Evolutionary conservation across 2,329 filamentous ascomycete species (phyloP).

Genomic region (Amauroascus verrucosus): DNA sequence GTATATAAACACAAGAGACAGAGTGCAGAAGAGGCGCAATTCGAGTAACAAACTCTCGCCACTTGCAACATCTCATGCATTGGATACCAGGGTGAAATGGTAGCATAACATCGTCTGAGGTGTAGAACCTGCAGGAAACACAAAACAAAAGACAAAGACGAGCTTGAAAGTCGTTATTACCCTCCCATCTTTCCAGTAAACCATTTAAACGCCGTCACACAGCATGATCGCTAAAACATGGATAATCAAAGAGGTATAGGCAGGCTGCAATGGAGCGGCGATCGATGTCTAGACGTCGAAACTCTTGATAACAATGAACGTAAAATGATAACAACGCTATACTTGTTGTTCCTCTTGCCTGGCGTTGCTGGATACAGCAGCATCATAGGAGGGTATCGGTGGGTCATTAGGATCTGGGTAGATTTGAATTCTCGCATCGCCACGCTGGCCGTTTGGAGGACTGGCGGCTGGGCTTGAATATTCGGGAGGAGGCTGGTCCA

Average conservation of each 20-base stretch:
- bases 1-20: not conserved
- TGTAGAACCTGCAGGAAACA: not conserved
- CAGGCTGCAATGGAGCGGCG: not conserved
- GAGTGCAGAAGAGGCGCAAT: not conserved
- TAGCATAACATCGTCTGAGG: conserved; percentile 7
- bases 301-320: not conserved
- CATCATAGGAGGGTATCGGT: conserved; percentile 74
- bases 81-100: not conserved
- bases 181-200: not conserved
- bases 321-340: not conserved
- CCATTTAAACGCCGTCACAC: conserved; percentile 7
- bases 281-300: conserved; percentile 1
- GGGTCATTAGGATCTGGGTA: conserved; percentile 41
- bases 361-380: conserved; percentile 47
- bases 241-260: not conserved
- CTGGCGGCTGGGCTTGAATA: conserved; percentile 51
- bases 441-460: conserved; percentile 23
- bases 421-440: conserved; percentile 2
- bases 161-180: not conserved
- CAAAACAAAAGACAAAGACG: not conserved
- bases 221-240: conserved; percentile 8
- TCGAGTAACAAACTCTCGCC: not conserved
- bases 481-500: conserved; percentile 53
- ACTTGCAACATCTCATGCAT: not conserved
- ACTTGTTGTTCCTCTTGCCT: not conserved